Conservation (phyloP, 306 rosid genomes). For the peach (Prunus persica) region DNA sequence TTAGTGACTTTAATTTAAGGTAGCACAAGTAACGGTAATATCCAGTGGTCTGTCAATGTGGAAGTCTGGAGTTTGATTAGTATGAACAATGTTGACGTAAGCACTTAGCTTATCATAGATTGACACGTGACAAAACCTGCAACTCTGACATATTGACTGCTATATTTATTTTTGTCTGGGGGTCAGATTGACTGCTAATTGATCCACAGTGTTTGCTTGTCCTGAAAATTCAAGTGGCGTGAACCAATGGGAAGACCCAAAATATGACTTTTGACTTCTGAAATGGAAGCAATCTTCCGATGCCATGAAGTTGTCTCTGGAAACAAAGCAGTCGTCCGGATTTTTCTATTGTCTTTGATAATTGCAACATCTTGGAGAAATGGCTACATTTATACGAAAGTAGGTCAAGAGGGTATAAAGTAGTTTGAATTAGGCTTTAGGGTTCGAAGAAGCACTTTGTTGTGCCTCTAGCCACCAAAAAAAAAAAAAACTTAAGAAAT, state of each 20-base stretch:
- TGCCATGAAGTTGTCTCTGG: background rate
- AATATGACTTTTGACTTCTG: background rate
- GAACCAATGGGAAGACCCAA: background rate
- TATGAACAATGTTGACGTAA: background rate
- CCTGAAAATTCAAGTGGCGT: background rate
- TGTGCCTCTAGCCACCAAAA: too few relatives aligned
- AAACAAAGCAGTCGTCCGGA: background rate
- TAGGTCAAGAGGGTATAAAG: background rate
- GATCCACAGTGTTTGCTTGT: too few relatives aligned
- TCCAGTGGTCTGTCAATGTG: background rate
- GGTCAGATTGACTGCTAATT: too few relatives aligned
- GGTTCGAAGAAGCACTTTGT: too few relatives aligned
- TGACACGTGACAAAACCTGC: too few relatives aligned
- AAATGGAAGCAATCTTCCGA: slow-evolving; percentile 11
- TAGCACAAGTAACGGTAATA: background rate
- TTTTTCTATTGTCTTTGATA: background rate
- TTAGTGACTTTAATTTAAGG: too few relatives aligned
- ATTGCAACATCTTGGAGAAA: background rate
- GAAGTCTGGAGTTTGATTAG: background rate
- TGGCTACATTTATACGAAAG: background rate
- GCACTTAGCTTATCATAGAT: background rate
- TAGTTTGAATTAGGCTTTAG: too few relatives aligned
- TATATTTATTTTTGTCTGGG: too few relatives aligned
- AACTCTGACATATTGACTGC: too few relatives aligned
- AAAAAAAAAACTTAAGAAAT: too few relatives aligned